Evolutionary conservation across 2,329 filamentous ascomycete genomes (phyloP).

Genomic region (Septoria petroselini): DNA sequence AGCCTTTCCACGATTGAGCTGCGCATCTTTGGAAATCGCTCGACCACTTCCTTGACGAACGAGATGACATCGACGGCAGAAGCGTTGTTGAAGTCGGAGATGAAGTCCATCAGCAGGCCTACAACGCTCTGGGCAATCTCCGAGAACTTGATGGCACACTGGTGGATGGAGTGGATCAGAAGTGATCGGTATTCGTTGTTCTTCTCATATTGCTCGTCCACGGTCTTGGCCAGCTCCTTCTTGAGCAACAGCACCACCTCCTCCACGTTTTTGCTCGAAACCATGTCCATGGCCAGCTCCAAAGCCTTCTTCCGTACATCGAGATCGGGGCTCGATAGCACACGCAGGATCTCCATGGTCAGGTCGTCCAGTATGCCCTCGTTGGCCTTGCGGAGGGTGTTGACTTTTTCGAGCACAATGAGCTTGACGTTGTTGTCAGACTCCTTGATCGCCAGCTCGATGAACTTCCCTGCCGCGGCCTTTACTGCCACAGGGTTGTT

Average conservation of each 20-base stretch:
- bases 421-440: conserved; percentile 99
- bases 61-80: conserved; percentile 97
- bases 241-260: conserved; percentile 94
- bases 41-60: conserved; percentile 98
- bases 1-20: conserved; percentile 83
- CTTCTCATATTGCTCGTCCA: conserved; percentile 98
- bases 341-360: conserved; percentile 94
- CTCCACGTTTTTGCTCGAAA: conserved; percentile 97
- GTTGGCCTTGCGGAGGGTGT: conserved; percentile 80
- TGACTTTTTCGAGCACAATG: conserved; percentile 91
- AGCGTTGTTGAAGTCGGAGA: conserved; percentile 95
- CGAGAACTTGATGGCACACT: conserved; percentile 98
- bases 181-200: conserved; percentile 92
- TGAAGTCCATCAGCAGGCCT: conserved; percentile 97
- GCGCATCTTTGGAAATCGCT: conserved; percentile 90
- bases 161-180: conserved; percentile 94
- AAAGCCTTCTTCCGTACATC: conserved; percentile 93
- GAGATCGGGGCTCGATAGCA: conserved; percentile 90
- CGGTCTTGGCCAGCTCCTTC: conserved; percentile 95
- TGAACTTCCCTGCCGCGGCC: conserved; percentile 91
- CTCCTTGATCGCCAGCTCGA: conserved; percentile 95
- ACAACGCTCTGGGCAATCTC: conserved; percentile 97
- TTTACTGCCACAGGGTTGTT: conserved; percentile 97
- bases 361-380: conserved; percentile 89
- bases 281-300: conserved; percentile 89